Evolutionary conservation across 495 filamentous ascomycete species (phyloP).

Genomic region (Astrothelium macrocarpum): DNA sequence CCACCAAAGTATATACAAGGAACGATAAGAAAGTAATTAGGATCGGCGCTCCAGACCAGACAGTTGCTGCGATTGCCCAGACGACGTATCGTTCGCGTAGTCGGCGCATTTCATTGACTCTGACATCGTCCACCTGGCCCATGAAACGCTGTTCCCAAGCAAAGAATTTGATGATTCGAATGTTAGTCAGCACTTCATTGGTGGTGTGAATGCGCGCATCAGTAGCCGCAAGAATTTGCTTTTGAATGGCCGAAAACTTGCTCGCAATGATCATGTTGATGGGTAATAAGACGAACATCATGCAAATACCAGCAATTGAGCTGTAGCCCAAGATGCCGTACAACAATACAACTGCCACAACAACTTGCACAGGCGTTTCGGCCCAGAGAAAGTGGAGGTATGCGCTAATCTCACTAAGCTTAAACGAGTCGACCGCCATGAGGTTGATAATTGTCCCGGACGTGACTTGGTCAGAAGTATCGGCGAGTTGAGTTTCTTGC

Average conservation of each 20-base stretch:
- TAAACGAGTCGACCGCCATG: slow-evolving; percentile 99
- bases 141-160: slow-evolving; percentile 95
- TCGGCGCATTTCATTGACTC: slow-evolving; percentile 64
- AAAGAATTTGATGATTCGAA: slow-evolving; percentile 99
- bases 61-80: slow-evolving; percentile 81
- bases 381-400: slow-evolving; percentile 90
- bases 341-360: slow-evolving; percentile 64
- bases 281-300: slow-evolving; percentile 83
- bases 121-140: slow-evolving; percentile 78
- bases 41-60: slow-evolving; percentile 95
- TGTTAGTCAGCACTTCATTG: slow-evolving; percentile 95
- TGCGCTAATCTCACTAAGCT: slow-evolving; percentile 84
- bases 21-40: slow-evolving; percentile 95
- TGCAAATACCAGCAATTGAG: slow-evolving; percentile 85
- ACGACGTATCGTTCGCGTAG: slow-evolving; percentile 76
- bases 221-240: slow-evolving; percentile 84
- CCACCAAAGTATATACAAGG: slow-evolving; percentile 81
- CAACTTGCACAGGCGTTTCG: slow-evolving; percentile 70
- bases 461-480: slow-evolving; percentile 59
- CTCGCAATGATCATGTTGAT: slow-evolving; percentile 80
- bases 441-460: slow-evolving; percentile 95
- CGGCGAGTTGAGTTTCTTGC: slow-evolving; percentile 31
- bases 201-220: slow-evolving; percentile 95
- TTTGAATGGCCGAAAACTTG: slow-evolving; percentile 74
- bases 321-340: slow-evolving; percentile 86